Base-by-base conservation (phyloP, 2,329 filamentous ascomycete species). In the Thelonectria discophora region DNA sequence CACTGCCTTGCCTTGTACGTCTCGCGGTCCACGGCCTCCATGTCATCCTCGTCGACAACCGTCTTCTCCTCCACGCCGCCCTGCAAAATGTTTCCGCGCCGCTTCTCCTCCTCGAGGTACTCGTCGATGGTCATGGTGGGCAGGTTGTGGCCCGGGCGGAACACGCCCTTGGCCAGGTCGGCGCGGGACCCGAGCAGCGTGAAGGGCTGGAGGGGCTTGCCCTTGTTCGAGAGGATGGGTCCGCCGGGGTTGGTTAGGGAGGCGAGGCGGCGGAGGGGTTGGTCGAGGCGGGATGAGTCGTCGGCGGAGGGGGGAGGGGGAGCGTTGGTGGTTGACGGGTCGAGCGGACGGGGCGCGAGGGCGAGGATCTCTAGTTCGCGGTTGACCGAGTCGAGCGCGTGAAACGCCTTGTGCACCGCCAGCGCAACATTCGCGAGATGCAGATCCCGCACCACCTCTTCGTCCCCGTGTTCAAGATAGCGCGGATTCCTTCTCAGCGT, bases 91-190 rank as follows among this genome's bases (percentile, higher is more conserved):
- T 92, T 92, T 15, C 95, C 95, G 64, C 91, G 83, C 67, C 86
- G 85, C 73, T 86, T 86, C 80, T 98, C 95, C 77, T 98, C 94
- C 54, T 96, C 95, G 15, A 99, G 82, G 73, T 98, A 99, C 79
- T 99, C 95, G 70, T 99, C 95, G 64, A 99, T 97, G 1, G 88
- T 92, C 95, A 99, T 98, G 3, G 95, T 98, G 1, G 95, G 95
- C 60, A 99, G 80, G 77, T 92, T 97, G 75, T 99, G 95, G 8
- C 95, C 93, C 0, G 93, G 88, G 57, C 92, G 86, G 78, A 99
- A 99, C 0, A 99, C 94, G 3, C 90, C 90, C 60, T 89, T 84
- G 62, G 89, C 86, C 61, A 97, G 78, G 63, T 93, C 89, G 64
- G 92, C 88, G 39, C 95, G 86, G 67, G 84, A 90, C 61, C 90